Evolutionary conservation across 2,329 filamentous ascomycete genomes (phyloP), one percentile per base, ranked within the genome.

Genomic region (Aspergillus chevalieri): DNA sequence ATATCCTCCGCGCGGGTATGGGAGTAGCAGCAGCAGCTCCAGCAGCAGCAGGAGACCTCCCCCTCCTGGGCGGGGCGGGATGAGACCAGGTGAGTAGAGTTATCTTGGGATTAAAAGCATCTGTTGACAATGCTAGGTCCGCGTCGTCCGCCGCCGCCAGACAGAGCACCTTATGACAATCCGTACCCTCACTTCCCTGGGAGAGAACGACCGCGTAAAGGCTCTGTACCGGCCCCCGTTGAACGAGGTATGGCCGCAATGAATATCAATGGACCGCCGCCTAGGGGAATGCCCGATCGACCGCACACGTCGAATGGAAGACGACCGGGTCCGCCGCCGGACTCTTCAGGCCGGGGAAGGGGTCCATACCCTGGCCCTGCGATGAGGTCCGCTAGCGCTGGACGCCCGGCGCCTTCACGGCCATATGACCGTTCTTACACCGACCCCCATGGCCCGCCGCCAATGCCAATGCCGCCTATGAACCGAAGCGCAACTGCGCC

Each of bases 101-200:
- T 14, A 7, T 3, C 17, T 44, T 5, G 24, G 39, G 3, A 22
- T 22, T 22, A 21, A 47, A 17, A 42, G 36, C 30, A 19, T 19
- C 5, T 34, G 43, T 48, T 58, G 50, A 59, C 34, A 41, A 14
- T 12, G 46, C 26, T 56, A 59, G 63, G 66, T 52, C 63, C 63
- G 59, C 59, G 45, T 44, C 58, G 57, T 46, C 56, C 57, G 33
- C 69, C 67, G 3, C 65, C 65, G 44, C 66, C 72, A 42, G 65
- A 68, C 39, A 61, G 57, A 22, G 48, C 65, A 36, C 53, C 66
- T 24, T 78, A 71, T 64, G 77, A 80, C 49, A 76, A 73, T 54
- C 76, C 76, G 3, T 79, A 78, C 48, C 75, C 76, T 22, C 60
- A 68, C 4, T 76, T 64, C 52, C 69, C 58, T 43, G 48, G 56